Percentiles rank a stretch among this genome's conserved stretches.
Evolutionary conservation across 495 filamentous ascomycete species (phyloP).

Genomic region (Antarctomyces pellizariae): DNA sequence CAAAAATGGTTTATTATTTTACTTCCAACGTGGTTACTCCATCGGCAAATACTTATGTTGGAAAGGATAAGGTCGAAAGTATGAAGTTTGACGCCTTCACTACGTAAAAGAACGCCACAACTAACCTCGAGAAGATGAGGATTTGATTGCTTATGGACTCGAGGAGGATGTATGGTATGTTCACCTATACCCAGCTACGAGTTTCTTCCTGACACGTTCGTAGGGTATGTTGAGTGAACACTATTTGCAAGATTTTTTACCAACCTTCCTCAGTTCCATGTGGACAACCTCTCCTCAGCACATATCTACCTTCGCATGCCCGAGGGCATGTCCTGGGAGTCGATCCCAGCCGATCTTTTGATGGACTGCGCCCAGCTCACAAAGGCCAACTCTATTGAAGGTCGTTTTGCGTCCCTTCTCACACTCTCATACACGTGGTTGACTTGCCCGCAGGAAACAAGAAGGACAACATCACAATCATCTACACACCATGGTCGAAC

Average conservation of each 20-base stretch:
- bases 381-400: slow-evolving; percentile 97
- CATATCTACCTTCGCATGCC: slow-evolving; percentile 81
- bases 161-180: slow-evolving; percentile 87
- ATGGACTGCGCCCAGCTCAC: slow-evolving; percentile 84
- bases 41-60: slow-evolving; percentile 71
- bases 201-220: no score
- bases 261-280: slow-evolving; percentile 98
- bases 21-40: slow-evolving; percentile 60
- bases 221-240: no score
- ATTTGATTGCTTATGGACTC: slow-evolving; percentile 77
- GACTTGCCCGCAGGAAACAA: slow-evolving; percentile 53
- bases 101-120: slow-evolving; percentile 1
- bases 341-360: slow-evolving; percentile 49
- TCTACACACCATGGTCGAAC: slow-evolving; percentile 97
- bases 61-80: slow-evolving; percentile 99
- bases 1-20: slow-evolving; percentile 88
- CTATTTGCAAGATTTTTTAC: no score
- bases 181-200: no score
- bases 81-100: slow-evolving; percentile 14
- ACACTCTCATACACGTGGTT: slow-evolving; percentile 6
- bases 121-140: slow-evolving; percentile 49
- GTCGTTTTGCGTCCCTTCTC: slow-evolving; percentile 17
- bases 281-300: slow-evolving; percentile 87
- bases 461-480: slow-evolving; percentile 88
- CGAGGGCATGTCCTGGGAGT: slow-evolving; percentile 68